Evolutionary conservation across 164 flowering plant genomes (phyloP).

Genomic region (Euptelea pleiosperma): DNA sequence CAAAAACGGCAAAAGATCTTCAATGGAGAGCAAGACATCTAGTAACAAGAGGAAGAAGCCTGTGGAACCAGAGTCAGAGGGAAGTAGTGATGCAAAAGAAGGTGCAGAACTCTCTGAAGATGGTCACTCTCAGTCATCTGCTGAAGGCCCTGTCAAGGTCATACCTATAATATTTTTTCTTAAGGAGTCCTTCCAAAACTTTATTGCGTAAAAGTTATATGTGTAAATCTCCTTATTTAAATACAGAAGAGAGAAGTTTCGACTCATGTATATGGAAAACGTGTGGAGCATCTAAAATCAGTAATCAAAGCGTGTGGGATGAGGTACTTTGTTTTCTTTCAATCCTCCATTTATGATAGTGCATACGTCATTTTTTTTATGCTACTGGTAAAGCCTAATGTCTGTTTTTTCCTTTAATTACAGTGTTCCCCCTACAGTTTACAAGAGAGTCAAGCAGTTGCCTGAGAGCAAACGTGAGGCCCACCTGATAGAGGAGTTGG

Average conservation of each 20-base stretch:
- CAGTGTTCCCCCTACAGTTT: slow-evolving; percentile 80
- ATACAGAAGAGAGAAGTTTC: slow-evolving; percentile 57
- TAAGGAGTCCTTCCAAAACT: not conserved
- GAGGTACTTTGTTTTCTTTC: slow-evolving; percentile 43
- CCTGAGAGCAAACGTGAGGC: slow-evolving; percentile 81
- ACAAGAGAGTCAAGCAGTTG: slow-evolving; percentile 82
- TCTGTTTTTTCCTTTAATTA: slow-evolving; percentile 11
- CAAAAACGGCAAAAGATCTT: slow-evolving; percentile 51
- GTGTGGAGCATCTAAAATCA: slow-evolving; percentile 77
- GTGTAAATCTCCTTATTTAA: slow-evolving; percentile 11
- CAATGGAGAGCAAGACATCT: slow-evolving; percentile 34
- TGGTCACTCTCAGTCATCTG: slow-evolving; percentile 52
- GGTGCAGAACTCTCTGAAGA: slow-evolving; percentile 53
- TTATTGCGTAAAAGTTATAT: not conserved
- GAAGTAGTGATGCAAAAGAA: slow-evolving; percentile 43
- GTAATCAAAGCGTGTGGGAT: slow-evolving; percentile 87
- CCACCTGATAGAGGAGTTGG: slow-evolving; percentile 65
- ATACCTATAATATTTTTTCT: slow-evolving; percentile 3
- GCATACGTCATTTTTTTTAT: not conserved
- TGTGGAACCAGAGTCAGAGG: slow-evolving; percentile 33
- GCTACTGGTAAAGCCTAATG: not conserved
- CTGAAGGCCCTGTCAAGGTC: slow-evolving; percentile 63
- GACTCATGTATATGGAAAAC: slow-evolving; percentile 66
- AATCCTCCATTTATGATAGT: not conserved
- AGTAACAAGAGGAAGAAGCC: slow-evolving; percentile 42